Evolutionary conservation across 1,284 basidiomycete species (phyloP), one percentile per base, ranked within the genome.

Genomic region (Rhodotorula sp.): DNA sequence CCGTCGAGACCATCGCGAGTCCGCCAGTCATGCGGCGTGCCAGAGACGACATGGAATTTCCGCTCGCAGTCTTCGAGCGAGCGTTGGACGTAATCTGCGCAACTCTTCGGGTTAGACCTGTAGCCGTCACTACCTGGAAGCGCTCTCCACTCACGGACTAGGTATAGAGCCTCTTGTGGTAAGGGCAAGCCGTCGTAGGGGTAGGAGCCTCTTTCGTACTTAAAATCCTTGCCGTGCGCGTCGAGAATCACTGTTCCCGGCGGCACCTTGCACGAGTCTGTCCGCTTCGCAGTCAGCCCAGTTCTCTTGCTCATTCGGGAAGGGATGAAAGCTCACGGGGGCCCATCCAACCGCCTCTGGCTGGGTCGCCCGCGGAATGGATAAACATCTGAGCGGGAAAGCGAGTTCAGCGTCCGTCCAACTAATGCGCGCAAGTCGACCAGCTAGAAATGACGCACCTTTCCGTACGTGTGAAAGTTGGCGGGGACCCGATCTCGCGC

Each of bases 1-100:
- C 72, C 72, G 8, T 58, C 49, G 57, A 68, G 60, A 12, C 72
- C 72, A 44, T 74, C 72, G 42, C 63, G 62, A 6, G 69, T 60
- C 10, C 72, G 64, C 72, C 72, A 74, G 62, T 74, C 69, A 8
- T 64, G 53, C 14, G 62, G 62, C 26, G 70, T 69, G 15, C 51
- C 33, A 24, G 63, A 49, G 51, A 68, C 55, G 29, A 71, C 69
- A 46, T 63, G 57, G 62, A 62, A 68, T 49, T 74, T 74, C 22
- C 42, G 22, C 60, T 64, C 48, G 60, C 72, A 74, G 51, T 74
- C 67, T n/a, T 20, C 29, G 37, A 74, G 55, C 1, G 69, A 71
- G 33, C 72, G 66, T 37, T 74, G 72, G 33, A 53, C 57, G 62
- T 74, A 74, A 48, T 74, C 72, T 73, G 63, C 26, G n/a, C 17